Evolutionary conservation across 2,329 filamentous ascomycete genomes (phyloP).

Genomic region (Calcarisporium arbuscula): DNA sequence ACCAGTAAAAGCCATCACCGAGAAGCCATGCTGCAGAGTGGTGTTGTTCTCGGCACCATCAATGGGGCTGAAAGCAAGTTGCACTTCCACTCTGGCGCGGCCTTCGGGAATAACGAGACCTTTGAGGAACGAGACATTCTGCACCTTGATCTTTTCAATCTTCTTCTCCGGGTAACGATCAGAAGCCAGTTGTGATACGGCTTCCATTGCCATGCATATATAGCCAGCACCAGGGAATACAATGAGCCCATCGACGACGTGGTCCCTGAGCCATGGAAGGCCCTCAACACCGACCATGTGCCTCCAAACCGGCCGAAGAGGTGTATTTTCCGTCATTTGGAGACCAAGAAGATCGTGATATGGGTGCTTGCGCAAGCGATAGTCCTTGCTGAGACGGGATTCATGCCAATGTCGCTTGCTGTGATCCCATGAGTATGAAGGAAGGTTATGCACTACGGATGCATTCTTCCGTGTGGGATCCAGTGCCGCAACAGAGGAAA

Average conservation of each 20-base stretch:
- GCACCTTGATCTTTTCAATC: no score
- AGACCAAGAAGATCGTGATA: constrained; percentile 34
- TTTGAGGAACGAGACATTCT: no score
- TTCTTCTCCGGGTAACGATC: no score
- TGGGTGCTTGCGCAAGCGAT: constrained; percentile 22
- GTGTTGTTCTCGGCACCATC: no score
- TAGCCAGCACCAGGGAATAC: constrained; percentile 32
- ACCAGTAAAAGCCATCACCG: no score
- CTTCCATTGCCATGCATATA: no score
- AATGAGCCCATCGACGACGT: constrained; percentile 20
- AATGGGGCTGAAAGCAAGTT: no score
- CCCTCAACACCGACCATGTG: constrained; percentile 13
- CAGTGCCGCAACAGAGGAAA: constrained; percentile 8
- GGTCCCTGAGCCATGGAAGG: constrained; percentile 29
- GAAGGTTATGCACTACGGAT: constrained; percentile 21
- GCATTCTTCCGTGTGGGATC: neutral
- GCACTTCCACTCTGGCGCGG: no score
- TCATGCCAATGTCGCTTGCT: constrained; percentile 24
- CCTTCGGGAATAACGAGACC: no score
- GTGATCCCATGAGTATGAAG: constrained; percentile 31
- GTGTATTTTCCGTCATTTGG: constrained; percentile 12
- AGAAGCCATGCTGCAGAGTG: no score
- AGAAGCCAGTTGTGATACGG: no score
- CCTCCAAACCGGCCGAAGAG: constrained; percentile 16
- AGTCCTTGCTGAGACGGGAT: constrained; percentile 20